A percentile compares a stretch with the other conserved stretches of the same genome.
phyloP scores from a whole-genome alignment of 208 protist genomes.

The Trichomonas vaginalis region DNA sequence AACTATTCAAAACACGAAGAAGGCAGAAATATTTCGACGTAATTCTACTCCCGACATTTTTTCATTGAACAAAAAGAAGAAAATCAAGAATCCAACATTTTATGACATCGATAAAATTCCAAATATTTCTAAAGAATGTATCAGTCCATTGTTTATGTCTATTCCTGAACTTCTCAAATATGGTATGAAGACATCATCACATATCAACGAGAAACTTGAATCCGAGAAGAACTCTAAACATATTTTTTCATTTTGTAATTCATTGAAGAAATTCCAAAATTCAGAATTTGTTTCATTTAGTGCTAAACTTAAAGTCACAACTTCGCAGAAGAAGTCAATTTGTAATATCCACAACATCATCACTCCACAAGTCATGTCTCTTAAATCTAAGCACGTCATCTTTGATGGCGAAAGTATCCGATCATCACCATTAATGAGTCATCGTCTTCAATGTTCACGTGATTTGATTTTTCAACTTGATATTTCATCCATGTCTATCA shows the following conservation, averaged over 20 bases:
- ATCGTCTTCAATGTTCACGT: not conserved
- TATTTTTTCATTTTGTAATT: not conserved
- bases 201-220: not conserved
- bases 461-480: not conserved
- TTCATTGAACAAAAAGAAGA: not conserved
- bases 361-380: not conserved
- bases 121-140: not conserved
- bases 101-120: not conserved
- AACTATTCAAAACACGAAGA: not conserved
- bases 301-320: not conserved
- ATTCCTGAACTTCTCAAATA: not conserved
- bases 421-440: not conserved
- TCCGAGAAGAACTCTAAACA: not conserved
- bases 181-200: not conserved
- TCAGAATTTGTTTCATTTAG: not conserved
- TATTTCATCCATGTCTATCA: not conserved
- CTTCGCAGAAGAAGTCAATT: not conserved
- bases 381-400: not conserved
- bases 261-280: not conserved
- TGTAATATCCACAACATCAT: not conserved
- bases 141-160: not conserved
- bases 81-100: not conserved
- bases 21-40: not conserved
- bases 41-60: not conserved
- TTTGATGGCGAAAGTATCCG: not conserved